These are phyloP conservation scores for Saprolegnia diclina DNA, from an alignment of 352 stramenopile species.

Conservation along the genomic window DNA sequence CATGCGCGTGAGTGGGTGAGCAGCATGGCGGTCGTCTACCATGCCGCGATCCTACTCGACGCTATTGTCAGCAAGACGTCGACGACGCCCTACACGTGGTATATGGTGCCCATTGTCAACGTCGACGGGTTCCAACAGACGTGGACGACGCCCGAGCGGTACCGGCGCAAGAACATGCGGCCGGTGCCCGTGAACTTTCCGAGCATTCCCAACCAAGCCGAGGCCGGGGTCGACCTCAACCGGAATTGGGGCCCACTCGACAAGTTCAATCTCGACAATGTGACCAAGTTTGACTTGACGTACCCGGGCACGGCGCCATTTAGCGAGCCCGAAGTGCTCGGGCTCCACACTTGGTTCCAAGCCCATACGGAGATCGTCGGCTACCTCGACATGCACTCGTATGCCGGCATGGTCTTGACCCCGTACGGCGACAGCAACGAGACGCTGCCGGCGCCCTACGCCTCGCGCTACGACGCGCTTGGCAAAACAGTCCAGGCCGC, in stretches of 20 bases:
- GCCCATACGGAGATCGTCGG: slow-evolving; percentile 30
- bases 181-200: slow-evolving; percentile 20
- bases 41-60: slow-evolving; percentile 32
- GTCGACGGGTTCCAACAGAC: slow-evolving; percentile 35
- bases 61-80: not conserved
- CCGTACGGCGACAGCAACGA: slow-evolving; percentile 31
- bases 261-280: slow-evolving; percentile 30
- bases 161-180: slow-evolving; percentile 37
- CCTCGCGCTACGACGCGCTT: slow-evolving; percentile 31
- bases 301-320: slow-evolving; percentile 33
- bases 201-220: not conserved
- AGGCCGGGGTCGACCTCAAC: slow-evolving; percentile 35
- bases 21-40: slow-evolving; percentile 31
- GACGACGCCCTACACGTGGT: slow-evolving; percentile 29
- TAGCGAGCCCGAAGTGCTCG: slow-evolving; percentile 33
- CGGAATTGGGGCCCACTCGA: slow-evolving; percentile 34
- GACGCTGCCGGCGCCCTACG: slow-evolving; percentile 29
- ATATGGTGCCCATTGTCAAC: slow-evolving; percentile 38
- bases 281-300: slow-evolving; percentile 27
- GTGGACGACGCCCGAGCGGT: slow-evolving; percentile 27
- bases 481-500: slow-evolving; percentile 32
- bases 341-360: slow-evolving; percentile 35
- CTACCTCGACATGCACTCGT: slow-evolving; percentile 34
- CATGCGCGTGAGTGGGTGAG: slow-evolving; percentile 39
- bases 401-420: slow-evolving; percentile 31